These are phyloP conservation scores for Melanogaster broomeanus DNA, from an alignment of 768 basidiomycete species.

Conservation along the genomic window DNA sequence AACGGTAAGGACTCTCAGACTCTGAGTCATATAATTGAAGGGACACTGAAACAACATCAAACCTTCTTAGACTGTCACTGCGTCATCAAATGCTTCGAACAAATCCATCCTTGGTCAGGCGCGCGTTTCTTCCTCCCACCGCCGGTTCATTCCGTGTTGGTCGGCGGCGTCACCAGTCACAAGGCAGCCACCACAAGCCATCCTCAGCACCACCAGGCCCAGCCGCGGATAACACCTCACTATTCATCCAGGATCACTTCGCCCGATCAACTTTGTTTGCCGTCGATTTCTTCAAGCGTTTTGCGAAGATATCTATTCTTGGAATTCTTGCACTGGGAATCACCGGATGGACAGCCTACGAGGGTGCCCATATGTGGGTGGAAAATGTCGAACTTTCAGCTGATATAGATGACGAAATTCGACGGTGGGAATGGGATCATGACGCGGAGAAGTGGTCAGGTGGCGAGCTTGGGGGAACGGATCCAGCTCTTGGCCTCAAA, in stretches of 20 bases:
- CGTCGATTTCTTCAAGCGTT: conserved; percentile 45
- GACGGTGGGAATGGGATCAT: conserved; percentile 68
- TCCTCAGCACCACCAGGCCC: conserved; percentile 5
- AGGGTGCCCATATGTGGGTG: conserved; percentile 62
- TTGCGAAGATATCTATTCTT: conserved; percentile 51
- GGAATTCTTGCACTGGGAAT: conserved; percentile 44
- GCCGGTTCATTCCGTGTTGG: background rate
- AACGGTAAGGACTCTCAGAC: too few species aligned
- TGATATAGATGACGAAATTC: conserved; percentile 52
- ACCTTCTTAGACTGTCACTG: background rate
- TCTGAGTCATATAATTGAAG: background rate
- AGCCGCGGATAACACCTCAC: conserved; percentile 2
- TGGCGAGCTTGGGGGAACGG: conserved; percentile 63
- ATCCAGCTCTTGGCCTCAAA: conserved; percentile 62
- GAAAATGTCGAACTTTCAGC: conserved; percentile 52
- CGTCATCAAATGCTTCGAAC: conserved; percentile 15
- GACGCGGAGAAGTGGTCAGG: conserved; percentile 66
- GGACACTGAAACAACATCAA: background rate
- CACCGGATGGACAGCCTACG: conserved; percentile 50
- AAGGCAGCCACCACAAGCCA: conserved; percentile 7
- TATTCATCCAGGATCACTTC: conserved; percentile 35
- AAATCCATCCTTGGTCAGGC: conserved; percentile 2
- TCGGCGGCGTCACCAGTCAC: conserved; percentile 18
- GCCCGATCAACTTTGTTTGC: conserved; percentile 39
- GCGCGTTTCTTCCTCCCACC: conserved; percentile 4